phyloP scores from a whole-genome alignment of 2,329 filamentous ascomycete species.

The Pestalotiopsis sp. region DNA sequence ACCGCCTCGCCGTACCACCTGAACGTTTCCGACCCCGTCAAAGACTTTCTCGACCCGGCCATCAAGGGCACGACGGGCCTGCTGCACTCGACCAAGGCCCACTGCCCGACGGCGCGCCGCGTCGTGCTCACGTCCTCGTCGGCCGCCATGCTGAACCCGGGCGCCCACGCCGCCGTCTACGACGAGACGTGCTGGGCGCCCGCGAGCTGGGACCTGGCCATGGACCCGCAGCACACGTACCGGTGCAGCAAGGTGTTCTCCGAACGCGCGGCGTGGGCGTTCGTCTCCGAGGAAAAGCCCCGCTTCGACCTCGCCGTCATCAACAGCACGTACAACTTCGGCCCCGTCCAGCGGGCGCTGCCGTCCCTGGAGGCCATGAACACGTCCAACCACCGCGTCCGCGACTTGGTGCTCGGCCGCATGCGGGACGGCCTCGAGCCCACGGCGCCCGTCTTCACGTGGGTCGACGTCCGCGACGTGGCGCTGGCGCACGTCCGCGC shows the following conservation, averaged over 20 bases:
- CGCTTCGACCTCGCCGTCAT: slow-evolving; percentile 62
- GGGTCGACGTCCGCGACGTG: slow-evolving; percentile 62
- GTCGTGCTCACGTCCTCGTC: slow-evolving; percentile 57
- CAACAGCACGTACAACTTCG: slow-evolving; percentile 63
- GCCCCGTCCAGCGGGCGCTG: slow-evolving; percentile 64
- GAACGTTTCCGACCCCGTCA: slow-evolving; percentile 52
- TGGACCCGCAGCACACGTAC: slow-evolving; percentile 30
- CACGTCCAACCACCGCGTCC: slow-evolving; percentile 69
- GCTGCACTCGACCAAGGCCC: slow-evolving; percentile 45
- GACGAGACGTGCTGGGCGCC: slow-evolving; percentile 40
- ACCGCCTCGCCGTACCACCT: slow-evolving; percentile 75
- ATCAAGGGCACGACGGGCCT: slow-evolving; percentile 52
- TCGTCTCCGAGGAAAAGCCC: slow-evolving; percentile 55
- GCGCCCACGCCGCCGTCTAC: slow-evolving; percentile 36
- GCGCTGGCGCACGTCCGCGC: slow-evolving; percentile 64
- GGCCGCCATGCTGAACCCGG: slow-evolving; percentile 42
- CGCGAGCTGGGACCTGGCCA: slow-evolving; percentile 36
- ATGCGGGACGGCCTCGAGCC: slow-evolving; percentile 57
- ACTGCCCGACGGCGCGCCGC: slow-evolving; percentile 56
- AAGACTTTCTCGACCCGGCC: slow-evolving; percentile 55
- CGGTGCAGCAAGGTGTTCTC: slow-evolving; percentile 58
- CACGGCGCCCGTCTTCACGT: slow-evolving; percentile 57
- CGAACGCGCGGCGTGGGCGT: slow-evolving; percentile 67
- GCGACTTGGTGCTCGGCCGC: slow-evolving; percentile 63
- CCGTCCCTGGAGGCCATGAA: slow-evolving; percentile 65